Base-by-base conservation (phyloP, 2,329 filamentous ascomycete genomes). In the Monosporascus ibericus region DNA sequence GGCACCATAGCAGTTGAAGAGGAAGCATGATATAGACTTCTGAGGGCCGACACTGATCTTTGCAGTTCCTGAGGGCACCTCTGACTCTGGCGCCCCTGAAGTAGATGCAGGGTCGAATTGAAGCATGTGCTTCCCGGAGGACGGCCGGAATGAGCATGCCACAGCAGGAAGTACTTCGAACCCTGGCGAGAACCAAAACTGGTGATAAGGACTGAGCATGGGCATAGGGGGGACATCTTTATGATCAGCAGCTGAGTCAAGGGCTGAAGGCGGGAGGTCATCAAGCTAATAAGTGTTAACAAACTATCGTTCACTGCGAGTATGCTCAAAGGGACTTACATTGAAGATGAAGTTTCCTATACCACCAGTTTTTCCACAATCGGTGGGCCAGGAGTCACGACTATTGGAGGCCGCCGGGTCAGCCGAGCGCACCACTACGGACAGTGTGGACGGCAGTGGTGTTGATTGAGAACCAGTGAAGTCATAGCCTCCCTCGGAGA, bases 61-160 rank as follows among this genome's bases (percentile, higher is more conserved):
- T 37, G 61, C 64, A 14, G 54, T 54, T 42, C 59, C 55, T 4
- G 48, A 47, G 11, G 54, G 46, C 5, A 52, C 47, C 48, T 49
- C 54, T 6, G 55, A 34, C 7, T 53, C 55, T 30, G 61, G 53
- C 2, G 40, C 25, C 34, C 64, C 63, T 24, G 58, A 57, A 20
- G 59, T 60, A 4, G 59, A 60, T 38, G 60, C 58, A 8, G 63
- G 64, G 24, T 57, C 63, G 48, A 65, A 68, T 42, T 65, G 63
- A 47, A 67, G 52, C 58, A 68, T 64, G 17, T 61, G 49, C 17
- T 62, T 59, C 42, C 62, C 64, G 4, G 63, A 67, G n/a, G 64
- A 65, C 37, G 65, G 60, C 24, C 53, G 52, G 52, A 58, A 65
- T 24, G 56, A 55, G 36, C 47, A 48, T 2, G 55, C 49, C 40